phyloP scores from a whole-genome alignment of 257 asterid species.

The Hygrophila difformis region DNA sequence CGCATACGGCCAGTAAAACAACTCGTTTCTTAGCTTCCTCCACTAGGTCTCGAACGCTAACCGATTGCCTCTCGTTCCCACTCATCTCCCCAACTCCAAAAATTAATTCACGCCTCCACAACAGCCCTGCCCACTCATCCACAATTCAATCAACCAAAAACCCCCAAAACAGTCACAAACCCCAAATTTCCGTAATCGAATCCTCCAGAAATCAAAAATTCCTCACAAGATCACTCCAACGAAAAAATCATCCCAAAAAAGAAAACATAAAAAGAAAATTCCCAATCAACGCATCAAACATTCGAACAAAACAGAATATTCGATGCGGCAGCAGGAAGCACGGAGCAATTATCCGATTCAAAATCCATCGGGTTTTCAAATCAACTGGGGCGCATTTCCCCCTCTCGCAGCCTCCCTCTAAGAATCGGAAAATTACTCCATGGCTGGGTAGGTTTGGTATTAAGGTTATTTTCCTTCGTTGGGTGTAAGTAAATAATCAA shows the following conservation, averaged over 20 bases:
- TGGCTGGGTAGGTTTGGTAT: too few species aligned
- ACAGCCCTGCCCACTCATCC: constrained; percentile 18
- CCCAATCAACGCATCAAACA: too few species aligned
- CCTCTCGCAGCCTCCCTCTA: too few species aligned
- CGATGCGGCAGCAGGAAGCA: constrained; percentile 17
- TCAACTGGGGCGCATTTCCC: constrained; percentile 13
- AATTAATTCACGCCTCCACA: constrained; percentile 13
- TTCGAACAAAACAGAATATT: background rate
- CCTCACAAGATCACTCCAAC: constrained; percentile 23
- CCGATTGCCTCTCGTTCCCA: constrained; percentile 24
- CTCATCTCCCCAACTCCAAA: constrained; percentile 25
- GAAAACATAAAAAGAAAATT: constrained; percentile 9
- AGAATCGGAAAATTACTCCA: too few species aligned
- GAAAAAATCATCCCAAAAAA: constrained; percentile 1
- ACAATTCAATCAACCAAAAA: constrained; percentile 11
- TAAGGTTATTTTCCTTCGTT: too few species aligned
- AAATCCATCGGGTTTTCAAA: constrained; percentile 20
- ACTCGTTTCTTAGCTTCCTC: constrained; percentile 45
- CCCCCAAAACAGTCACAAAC: background rate
- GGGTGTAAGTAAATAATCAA: too few species aligned
- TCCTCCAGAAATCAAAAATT: constrained; percentile 15
- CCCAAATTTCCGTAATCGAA: constrained; percentile 12
- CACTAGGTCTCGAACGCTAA: constrained; percentile 30
- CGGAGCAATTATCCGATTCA: constrained; percentile 10
- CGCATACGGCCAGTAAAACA: constrained; percentile 29